A percentile compares a stretch with the other conserved stretches of the same genome.
phyloP scores from a whole-genome alignment of 2,329 filamentous ascomycete species.

The Dactylonectria estremocensis region DNA sequence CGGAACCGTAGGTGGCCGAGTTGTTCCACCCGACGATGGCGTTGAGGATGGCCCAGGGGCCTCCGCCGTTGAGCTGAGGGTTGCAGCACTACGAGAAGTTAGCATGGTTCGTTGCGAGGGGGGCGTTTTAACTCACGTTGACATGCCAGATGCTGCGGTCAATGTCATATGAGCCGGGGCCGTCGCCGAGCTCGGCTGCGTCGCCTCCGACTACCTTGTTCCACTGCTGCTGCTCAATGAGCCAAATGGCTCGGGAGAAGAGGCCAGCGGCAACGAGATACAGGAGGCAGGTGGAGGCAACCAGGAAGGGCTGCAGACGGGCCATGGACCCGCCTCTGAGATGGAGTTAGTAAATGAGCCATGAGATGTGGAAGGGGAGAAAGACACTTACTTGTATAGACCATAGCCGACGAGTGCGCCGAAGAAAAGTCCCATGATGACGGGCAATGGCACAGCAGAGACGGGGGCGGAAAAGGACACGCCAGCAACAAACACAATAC shows the following conservation, averaged over 20 bases:
- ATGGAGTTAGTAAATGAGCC: slow-evolving; percentile 10
- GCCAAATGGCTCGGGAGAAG: slow-evolving; percentile 84
- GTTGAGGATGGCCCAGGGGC: slow-evolving; percentile 91
- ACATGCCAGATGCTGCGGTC: slow-evolving; percentile 86
- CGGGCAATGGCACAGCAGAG: slow-evolving; percentile 82
- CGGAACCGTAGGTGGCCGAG: slow-evolving; percentile 88
- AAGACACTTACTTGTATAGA: slow-evolving; percentile 77
- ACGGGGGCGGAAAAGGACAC: slow-evolving; percentile 85
- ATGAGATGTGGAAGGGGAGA: not conserved
- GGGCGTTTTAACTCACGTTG: slow-evolving; percentile 69
- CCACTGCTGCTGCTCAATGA: slow-evolving; percentile 80
- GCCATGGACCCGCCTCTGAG: slow-evolving; percentile 60
- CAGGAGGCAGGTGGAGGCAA: slow-evolving; percentile 84
- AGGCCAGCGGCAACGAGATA: slow-evolving; percentile 89
- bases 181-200: slow-evolving; percentile 65
- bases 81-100: slow-evolving; percentile 77
- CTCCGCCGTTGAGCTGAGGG: slow-evolving; percentile 78
- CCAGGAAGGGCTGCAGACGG: slow-evolving; percentile 80
- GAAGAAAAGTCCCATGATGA: slow-evolving; percentile 78
- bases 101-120: not conserved
- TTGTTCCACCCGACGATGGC: slow-evolving; percentile 90
- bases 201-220: slow-evolving; percentile 74
- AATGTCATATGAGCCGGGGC: slow-evolving; percentile 86
- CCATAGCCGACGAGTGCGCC: slow-evolving; percentile 79
- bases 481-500: slow-evolving; percentile 89